These are phyloP conservation scores for Russula ochroleuca DNA, from an alignment of 768 basidiomycete genomes.

Conservation along the genomic window DNA sequence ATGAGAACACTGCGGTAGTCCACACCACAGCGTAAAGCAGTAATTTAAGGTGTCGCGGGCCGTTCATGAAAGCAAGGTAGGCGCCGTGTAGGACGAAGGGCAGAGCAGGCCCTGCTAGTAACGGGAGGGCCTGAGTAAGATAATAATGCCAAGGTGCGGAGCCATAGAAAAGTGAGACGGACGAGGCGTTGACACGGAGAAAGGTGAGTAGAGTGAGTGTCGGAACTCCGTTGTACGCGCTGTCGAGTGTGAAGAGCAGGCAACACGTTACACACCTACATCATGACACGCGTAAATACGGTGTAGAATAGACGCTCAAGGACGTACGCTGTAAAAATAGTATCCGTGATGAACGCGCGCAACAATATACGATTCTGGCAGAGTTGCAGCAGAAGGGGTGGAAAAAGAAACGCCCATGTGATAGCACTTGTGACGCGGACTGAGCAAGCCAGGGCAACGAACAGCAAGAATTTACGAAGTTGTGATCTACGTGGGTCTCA, in stretches of 20 bases:
- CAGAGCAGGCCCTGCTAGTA: constrained; percentile 66
- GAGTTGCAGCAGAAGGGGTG: constrained; percentile 52
- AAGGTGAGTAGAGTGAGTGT: constrained; percentile 83
- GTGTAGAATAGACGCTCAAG: constrained; percentile 2
- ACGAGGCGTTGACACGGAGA: constrained; percentile 73
- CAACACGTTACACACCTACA: constrained; percentile 18
- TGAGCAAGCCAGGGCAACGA: constrained; percentile 76
- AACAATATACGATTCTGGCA: constrained; percentile 37
- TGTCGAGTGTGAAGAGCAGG: constrained; percentile 48
- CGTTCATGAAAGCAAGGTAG: constrained; percentile 29
- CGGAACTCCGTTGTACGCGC: constrained; percentile 58
- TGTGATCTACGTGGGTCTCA: constrained; percentile 34
- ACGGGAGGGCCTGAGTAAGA: constrained; percentile 76
- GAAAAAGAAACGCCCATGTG: constrained; percentile 75
- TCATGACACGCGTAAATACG: constrained; percentile 1
- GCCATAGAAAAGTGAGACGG: constrained; percentile 92
- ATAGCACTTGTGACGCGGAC: constrained; percentile 86
- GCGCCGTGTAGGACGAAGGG: constrained; percentile 67
- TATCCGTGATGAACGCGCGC: constrained; percentile 39
- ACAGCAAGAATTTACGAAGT: constrained; percentile 39
- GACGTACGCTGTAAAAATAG: constrained; percentile 43
- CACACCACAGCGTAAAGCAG: constrained; percentile 54
- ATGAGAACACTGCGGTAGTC: constrained; percentile 67
- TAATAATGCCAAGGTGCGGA: constrained; percentile 86
- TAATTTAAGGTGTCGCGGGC: constrained; percentile 31